Evolutionary conservation across 306 rosid species (phyloP).

Genomic region (Pterocarpus santalinus): DNA sequence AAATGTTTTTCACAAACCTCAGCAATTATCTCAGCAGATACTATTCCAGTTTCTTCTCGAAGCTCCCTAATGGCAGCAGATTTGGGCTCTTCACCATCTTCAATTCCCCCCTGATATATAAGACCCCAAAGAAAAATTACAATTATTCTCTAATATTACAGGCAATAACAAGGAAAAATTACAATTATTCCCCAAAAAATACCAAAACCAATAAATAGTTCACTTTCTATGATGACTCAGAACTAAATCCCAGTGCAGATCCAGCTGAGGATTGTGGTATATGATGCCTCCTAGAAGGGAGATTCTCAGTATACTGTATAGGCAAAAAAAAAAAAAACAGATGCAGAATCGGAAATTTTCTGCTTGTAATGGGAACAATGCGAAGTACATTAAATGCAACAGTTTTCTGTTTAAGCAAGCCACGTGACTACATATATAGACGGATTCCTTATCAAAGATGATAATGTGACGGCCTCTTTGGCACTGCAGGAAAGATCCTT

Average conservation of each 20-base stretch:
- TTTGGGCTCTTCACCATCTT: conserved; percentile 95
- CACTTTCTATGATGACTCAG: conserved; percentile 5
- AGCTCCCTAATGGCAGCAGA: conserved; percentile 90
- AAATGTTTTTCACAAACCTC: conserved; percentile 65
- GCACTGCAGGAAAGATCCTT: neutral
- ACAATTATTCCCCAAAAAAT: conserved; percentile 2
- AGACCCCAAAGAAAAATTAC: conserved; percentile 31
- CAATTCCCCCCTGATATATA: conserved; percentile 83
- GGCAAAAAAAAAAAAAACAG: no score
- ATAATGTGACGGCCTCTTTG: neutral
- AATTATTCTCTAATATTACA: neutral
- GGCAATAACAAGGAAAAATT: neutral
- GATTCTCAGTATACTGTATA: no score
- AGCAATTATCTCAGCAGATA: conserved; percentile 77
- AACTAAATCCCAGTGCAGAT: conserved; percentile 7
- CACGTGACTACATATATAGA: neutral
- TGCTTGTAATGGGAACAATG: neutral
- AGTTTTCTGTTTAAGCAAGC: neutral
- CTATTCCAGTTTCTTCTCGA: conserved; percentile 92
- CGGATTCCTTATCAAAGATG: neutral
- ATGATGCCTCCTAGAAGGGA: no score
- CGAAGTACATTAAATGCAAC: neutral
- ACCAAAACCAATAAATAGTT: conserved; percentile 16
- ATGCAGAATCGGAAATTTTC: no score
- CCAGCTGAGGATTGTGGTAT: no score